Evolutionary conservation across 345 rosid genomes (phyloP).

Genomic region (Isatis tinctoria): DNA sequence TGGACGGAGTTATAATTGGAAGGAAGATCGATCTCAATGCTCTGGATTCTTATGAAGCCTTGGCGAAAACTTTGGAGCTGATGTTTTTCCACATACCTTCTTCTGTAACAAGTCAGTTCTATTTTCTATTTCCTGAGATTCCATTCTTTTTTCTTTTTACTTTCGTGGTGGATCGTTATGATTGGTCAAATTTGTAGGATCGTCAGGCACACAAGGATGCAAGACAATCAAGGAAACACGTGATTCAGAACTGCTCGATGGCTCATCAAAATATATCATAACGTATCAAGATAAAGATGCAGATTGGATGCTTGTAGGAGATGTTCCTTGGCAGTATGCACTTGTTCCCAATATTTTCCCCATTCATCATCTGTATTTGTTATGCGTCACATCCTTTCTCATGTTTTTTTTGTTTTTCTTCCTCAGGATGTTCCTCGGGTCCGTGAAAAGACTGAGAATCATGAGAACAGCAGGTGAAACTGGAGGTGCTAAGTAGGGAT

Average conservation of each 20-base stretch:
- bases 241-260: slow-evolving; percentile 48
- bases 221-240: slow-evolving; percentile 18
- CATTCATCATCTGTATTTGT: background rate
- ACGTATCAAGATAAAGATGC: slow-evolving; percentile 93
- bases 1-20: slow-evolving; percentile 90
- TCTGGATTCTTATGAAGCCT: slow-evolving; percentile 60
- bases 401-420: background rate
- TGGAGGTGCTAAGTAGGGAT: slow-evolving; percentile 46
- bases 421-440: slow-evolving; percentile 75
- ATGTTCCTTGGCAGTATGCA: slow-evolving; percentile 91
- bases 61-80: slow-evolving; percentile 58
- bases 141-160: background rate
- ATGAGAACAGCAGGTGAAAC: slow-evolving; percentile 60
- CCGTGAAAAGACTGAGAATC: slow-evolving; percentile 83
- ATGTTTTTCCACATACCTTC: slow-evolving; percentile 57
- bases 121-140: background rate
- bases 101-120: slow-evolving; percentile 21
- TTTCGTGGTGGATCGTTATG: background rate
- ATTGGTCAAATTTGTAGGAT: slow-evolving; percentile 4
- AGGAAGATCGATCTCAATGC: slow-evolving; percentile 79
- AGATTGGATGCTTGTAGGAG: slow-evolving; percentile 99
- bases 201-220: slow-evolving; percentile 31
- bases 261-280: slow-evolving; percentile 63
- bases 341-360: background rate
- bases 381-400: background rate